phyloP scores from a whole-genome alignment of 163 green algal genomes.

The Picocystis sp. region DNA sequence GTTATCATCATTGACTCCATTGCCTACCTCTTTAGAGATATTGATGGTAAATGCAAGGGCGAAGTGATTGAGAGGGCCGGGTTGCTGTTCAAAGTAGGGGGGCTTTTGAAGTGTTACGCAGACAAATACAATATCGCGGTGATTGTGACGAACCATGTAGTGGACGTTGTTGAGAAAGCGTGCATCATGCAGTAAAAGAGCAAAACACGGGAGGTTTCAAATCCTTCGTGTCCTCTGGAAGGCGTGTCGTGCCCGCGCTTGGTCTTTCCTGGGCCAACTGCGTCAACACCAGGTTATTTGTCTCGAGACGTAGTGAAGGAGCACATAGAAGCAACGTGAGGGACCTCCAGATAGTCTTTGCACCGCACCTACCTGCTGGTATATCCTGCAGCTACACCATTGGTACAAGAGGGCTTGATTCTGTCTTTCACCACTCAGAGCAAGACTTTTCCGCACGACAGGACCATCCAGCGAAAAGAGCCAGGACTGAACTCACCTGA shows the following conservation, averaged over 20 bases:
- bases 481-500: no score
- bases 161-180: constrained; percentile 24
- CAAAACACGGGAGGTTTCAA: background rate
- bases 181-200: constrained; percentile 10
- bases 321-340: background rate
- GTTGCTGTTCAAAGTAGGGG: constrained; percentile 31
- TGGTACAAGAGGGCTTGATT: no score
- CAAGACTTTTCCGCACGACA: no score
- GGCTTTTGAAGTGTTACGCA: constrained; percentile 23
- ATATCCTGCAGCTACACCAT: no score
- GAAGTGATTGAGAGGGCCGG: constrained; percentile 17
- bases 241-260: constrained; percentile 41
- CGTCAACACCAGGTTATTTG: constrained; percentile 46
- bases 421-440: no score
- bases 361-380: constrained; percentile 5
- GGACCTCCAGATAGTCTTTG: constrained; percentile 12
- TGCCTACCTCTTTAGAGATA: constrained; percentile 40
- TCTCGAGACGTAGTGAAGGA: constrained; percentile 16
- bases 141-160: constrained; percentile 53
- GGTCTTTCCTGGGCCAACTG: constrained; percentile 61
- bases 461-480: no score
- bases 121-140: constrained; percentile 31
- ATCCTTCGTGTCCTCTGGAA: constrained; percentile 26
- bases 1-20: constrained; percentile 63
- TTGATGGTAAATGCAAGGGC: constrained; percentile 12